Evolutionary conservation across 768 basidiomycete species (phyloP).

Genomic region (Phylloporus arenicola): DNA sequence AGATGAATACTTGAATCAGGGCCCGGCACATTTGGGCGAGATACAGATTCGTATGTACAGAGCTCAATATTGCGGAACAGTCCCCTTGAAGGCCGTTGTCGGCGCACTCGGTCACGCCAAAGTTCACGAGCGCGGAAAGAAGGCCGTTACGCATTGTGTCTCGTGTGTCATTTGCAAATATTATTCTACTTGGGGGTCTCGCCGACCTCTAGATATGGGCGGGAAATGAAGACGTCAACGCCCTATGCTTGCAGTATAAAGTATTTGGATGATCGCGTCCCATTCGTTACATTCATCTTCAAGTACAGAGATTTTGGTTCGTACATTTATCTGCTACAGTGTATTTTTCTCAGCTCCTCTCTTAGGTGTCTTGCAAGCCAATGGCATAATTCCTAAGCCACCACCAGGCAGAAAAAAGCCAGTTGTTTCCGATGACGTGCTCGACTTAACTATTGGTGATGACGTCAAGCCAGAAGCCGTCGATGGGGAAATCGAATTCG

Average conservation of each 20-base stretch:
- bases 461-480: constrained; percentile 9
- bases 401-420: not conserved
- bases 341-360: not conserved
- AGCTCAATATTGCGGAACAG: not conserved
- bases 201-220: constrained; percentile 19
- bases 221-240: constrained; percentile 4
- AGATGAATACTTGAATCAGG: constrained; percentile 17
- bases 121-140: constrained; percentile 29
- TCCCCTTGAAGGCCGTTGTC: rapidly evolving
- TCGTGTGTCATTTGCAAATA: constrained; percentile 12
- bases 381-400: constrained; percentile 22
- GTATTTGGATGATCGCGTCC: constrained; percentile 11
- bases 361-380: constrained; percentile 25
- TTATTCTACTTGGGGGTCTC: not conserved
- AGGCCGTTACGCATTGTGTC: constrained; percentile 27
- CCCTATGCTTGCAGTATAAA: not conserved
- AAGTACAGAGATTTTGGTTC: constrained; percentile 27
- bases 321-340: constrained; percentile 1
- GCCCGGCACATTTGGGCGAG: constrained; percentile 18
- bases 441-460: constrained; percentile 18
- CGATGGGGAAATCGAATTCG: constrained; percentile 6
- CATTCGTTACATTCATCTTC: constrained; percentile 26
- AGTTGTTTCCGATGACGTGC: constrained; percentile 5
- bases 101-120: constrained; percentile 8
- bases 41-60: constrained; percentile 14